Conservation (phyloP, 1,284 basidiomycete species). For the Moesziomyces sp. region DNA sequence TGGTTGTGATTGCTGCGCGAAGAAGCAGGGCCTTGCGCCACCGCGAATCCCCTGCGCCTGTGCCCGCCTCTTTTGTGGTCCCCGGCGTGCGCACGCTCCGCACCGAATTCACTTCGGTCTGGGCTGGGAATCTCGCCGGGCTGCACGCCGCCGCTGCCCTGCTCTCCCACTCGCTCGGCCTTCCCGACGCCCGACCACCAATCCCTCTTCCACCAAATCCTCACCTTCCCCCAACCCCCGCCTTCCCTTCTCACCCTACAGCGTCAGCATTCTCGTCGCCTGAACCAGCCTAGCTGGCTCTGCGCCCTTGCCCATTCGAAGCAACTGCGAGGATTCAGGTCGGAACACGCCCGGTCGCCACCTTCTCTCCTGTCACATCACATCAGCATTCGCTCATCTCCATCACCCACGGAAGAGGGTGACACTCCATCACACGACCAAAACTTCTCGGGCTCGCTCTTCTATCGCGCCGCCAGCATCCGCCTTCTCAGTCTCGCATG, state of each 20-base stretch:
- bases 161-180: background rate
- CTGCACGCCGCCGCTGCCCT: background rate
- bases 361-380: no score
- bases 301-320: background rate
- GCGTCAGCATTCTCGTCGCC: no score
- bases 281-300: background rate
- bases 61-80: background rate
- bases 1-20: background rate
- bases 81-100: background rate
- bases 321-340: background rate
- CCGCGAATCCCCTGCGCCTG: background rate
- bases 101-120: background rate
- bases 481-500: conserved; percentile 1
- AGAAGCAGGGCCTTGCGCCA: background rate
- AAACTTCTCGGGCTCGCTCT: no score
- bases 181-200: background rate
- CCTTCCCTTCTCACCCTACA: background rate
- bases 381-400: no score
- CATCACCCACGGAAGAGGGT: no score
- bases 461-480: no score
- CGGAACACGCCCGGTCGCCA: no score
- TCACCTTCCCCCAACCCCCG: background rate
- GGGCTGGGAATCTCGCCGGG: no score
- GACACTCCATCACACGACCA: no score
- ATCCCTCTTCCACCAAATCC: background rate